Conservation (phyloP, 352 stramenopile genomes). For the Aphanomyces stellatus region DNA sequence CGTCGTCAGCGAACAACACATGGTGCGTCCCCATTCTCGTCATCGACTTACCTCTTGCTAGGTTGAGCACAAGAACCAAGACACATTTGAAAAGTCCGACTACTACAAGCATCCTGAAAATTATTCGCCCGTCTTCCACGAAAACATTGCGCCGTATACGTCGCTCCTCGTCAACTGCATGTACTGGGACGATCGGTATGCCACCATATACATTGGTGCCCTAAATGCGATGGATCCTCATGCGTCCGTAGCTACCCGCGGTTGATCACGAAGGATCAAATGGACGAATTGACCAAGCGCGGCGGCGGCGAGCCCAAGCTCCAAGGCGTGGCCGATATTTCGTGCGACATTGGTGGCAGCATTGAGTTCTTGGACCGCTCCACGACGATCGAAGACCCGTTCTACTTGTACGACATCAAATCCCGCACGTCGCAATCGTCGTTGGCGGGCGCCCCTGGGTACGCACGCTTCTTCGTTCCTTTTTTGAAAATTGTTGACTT, state of each 20-base stretch:
- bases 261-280: conserved; percentile 88
- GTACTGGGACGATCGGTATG: conserved; percentile 92
- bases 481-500: neutral
- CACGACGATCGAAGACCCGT: conserved; percentile 92
- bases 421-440: conserved; percentile 60
- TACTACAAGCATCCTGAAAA: conserved; percentile 87
- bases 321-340: conserved; percentile 91
- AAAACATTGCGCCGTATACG: conserved; percentile 82
- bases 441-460: conserved; percentile 36
- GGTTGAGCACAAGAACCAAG: conserved; percentile 6
- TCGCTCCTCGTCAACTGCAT: conserved; percentile 94
- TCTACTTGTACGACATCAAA: conserved; percentile 85
- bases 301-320: conserved; percentile 69
- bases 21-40: conserved; percentile 35
- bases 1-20: conserved; percentile 62
- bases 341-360: conserved; percentile 90
- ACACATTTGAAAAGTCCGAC: conserved; percentile 54
- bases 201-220: neutral
- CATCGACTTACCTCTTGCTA: neutral
- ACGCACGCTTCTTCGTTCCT: neutral
- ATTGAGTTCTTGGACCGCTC: conserved; percentile 91
- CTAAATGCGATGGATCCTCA: neutral
- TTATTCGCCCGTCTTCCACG: conserved; percentile 89
- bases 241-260: conserved; percentile 57
- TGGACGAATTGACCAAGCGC: conserved; percentile 50